Base-by-base conservation (phyloP, 1,284 basidiomycete genomes). In the Cystobasidium sp. region DNA sequence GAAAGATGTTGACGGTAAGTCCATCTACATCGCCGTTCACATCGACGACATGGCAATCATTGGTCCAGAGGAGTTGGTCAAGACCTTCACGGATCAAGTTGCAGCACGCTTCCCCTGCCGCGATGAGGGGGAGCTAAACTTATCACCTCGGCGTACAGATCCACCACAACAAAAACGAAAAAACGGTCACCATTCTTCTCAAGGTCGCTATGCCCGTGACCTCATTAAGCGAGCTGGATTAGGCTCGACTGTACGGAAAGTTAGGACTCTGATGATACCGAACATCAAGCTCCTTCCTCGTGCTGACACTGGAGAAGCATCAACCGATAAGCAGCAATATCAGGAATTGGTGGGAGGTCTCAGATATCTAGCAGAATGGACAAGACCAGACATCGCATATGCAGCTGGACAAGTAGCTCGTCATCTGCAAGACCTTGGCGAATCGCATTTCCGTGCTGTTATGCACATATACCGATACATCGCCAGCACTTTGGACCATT, bases 21-120 rank as follows among this genome's bases (percentile, higher is more conserved):
- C 18, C 16, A 20, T 56, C 6, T 56, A 31, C 37, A 31, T 56
- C 7, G 53, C 53, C 24, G 24, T 56, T 22, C 53, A 56, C 53
- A 56, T 56, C 53, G 53, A 56, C 53, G 53, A 56, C 53, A 22
- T 56, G 53, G 53, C 53, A 56, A 24, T 56, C 22, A 31, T 56
- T 56, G 53, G 53, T 6, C 53, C 24, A 10, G 22, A 6, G 43
- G 56, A 37, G n/a, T 39, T 58, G n/a, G 56, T 18, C 7, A n/a
- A 31, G n/a, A 58, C 31, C 6, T 58, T 58, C 9, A 37, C 18
- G 43, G 37, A 41, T 6, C 31, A 58, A 31, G 9, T 52, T n/a
- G 18, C 18, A 6, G 51, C 51, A 52, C 16, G 18, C 16, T 52
- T n/a, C 51, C 51, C 51, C 18, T 52, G 51, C 22, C 51, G 51